phyloP scores from a whole-genome alignment of 352 stramenopile genomes.

The Globisporangium parvum region DNA sequence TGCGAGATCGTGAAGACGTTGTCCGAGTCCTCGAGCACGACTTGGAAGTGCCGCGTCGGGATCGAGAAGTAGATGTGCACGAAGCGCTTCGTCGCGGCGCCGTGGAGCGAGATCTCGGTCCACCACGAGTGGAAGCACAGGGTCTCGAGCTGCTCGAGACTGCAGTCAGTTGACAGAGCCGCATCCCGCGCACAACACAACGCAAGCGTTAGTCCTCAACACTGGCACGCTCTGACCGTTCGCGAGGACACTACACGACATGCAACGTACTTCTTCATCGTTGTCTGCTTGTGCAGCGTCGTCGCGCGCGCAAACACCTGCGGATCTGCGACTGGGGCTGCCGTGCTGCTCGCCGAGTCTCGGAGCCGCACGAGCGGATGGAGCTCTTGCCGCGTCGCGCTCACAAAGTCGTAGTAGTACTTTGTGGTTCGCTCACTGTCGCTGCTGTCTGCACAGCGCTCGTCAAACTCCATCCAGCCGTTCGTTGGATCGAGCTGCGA shows the following conservation, averaged over 20 bases:
- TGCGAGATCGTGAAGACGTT: conserved; percentile 79
- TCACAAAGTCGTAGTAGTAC: conserved; percentile 67
- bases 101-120: conserved; percentile 39
- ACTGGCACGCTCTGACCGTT: neutral
- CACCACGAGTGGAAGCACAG: conserved; percentile 72
- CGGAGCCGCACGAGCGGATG: conserved; percentile 31
- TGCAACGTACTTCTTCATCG: conserved; percentile 44
- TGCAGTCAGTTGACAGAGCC: conserved; percentile 11
- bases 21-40: conserved; percentile 54
- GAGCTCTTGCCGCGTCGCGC: conserved; percentile 19
- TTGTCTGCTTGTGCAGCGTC: conserved; percentile 36
- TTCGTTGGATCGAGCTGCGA: conserved; percentile 2
- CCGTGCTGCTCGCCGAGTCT: conserved; percentile 9
- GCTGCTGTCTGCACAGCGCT: neutral
- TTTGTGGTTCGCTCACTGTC: conserved; percentile 4
- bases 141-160: conserved; percentile 47
- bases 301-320: conserved; percentile 41
- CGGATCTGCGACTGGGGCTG: conserved; percentile 22
- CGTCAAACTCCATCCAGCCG: conserved; percentile 58
- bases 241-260: neutral
- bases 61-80: conserved; percentile 64
- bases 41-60: conserved; percentile 54
- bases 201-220: neutral
- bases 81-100: conserved; percentile 24
- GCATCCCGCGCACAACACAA: neutral